phyloP scores from a whole-genome alignment of 1,284 basidiomycete species.

The Inonotus hispidus region DNA sequence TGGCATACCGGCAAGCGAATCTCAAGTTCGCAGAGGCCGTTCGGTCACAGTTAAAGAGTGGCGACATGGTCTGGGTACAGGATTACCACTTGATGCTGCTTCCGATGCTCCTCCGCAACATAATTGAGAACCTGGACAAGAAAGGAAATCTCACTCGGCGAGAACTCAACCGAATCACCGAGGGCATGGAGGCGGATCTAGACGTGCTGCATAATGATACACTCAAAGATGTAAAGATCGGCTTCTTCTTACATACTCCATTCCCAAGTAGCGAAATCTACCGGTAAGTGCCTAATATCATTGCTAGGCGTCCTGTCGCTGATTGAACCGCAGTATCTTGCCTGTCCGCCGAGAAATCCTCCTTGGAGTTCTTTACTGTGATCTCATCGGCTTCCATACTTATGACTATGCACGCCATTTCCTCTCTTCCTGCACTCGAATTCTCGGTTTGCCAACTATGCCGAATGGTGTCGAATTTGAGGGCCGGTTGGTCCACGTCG shows the following conservation, averaged over 20 bases:
- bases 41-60: conserved; percentile 67
- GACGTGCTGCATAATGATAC: conserved; percentile 31
- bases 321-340: conserved; percentile 60
- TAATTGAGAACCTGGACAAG: conserved; percentile 69
- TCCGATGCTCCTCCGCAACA: conserved; percentile 86
- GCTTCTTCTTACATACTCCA: conserved; percentile 98
- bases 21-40: conserved; percentile 91
- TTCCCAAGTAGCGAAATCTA: conserved; percentile 99
- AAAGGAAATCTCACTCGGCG: conserved; percentile 58
- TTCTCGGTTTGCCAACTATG: conserved; percentile 94
- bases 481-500: conserved; percentile 92
- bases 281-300: conserved; percentile 48
- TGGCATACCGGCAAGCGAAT: conserved; percentile 96
- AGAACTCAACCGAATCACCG: conserved; percentile 72
- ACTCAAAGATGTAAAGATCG: conserved; percentile 78
- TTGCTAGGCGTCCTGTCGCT: not conserved
- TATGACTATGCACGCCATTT: conserved; percentile 99
- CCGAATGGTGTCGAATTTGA: conserved; percentile 97
- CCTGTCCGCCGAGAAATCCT: conserved; percentile 97
- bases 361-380: conserved; percentile 91
- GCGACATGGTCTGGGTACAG: conserved; percentile 98
- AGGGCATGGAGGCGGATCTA: conserved; percentile 65
- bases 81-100: conserved; percentile 98
- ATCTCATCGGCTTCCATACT: conserved; percentile 98
- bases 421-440: conserved; percentile 95